These are phyloP conservation scores for Salvia rosmarinus DNA, from an alignment of 257 asterid genomes.

Conservation along the genomic window DNA sequence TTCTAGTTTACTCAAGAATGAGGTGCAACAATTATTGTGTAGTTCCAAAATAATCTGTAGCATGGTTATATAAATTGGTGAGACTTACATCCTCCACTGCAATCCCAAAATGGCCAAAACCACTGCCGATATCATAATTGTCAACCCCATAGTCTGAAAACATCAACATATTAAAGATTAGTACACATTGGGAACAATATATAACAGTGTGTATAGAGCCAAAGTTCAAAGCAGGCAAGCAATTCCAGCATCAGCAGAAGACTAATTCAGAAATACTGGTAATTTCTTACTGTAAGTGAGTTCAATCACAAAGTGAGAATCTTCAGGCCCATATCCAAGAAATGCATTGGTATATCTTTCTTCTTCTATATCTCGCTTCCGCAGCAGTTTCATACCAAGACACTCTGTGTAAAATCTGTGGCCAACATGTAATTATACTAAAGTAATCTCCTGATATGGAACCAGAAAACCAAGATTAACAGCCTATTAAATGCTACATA, in stretches of 20 bases:
- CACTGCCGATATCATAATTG: constrained; percentile 86
- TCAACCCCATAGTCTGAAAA: constrained; percentile 92
- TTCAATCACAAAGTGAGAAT: constrained; percentile 95
- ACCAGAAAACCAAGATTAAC: constrained; percentile 35
- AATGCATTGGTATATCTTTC: constrained; percentile 96
- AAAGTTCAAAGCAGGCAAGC: constrained; percentile 22
- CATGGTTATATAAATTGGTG: constrained; percentile 25
- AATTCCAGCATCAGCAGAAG: constrained; percentile 17
- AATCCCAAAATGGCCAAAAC: constrained; percentile 93
- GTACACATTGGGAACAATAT: constrained; percentile 23
- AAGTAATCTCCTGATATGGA: constrained; percentile 21
- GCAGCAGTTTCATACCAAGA: constrained; percentile 92
- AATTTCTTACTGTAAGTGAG: constrained; percentile 86
- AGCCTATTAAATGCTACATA: neutral
- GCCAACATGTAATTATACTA: constrained; percentile 32
- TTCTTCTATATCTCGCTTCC: constrained; percentile 92
- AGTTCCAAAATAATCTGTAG: neutral
- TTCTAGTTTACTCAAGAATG: constrained; percentile 5
- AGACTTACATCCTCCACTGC: constrained; percentile 96
- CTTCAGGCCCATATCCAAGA: constrained; percentile 99
- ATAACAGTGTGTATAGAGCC: constrained; percentile 15
- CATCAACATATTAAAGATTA: constrained; percentile 31
- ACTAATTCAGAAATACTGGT: constrained; percentile 11
- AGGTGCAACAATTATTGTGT: constrained; percentile 7
- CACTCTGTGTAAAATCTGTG: constrained; percentile 97